Evolutionary conservation across 352 stramenopile species (phyloP).

Genomic region (Phytophthora tubulina): DNA sequence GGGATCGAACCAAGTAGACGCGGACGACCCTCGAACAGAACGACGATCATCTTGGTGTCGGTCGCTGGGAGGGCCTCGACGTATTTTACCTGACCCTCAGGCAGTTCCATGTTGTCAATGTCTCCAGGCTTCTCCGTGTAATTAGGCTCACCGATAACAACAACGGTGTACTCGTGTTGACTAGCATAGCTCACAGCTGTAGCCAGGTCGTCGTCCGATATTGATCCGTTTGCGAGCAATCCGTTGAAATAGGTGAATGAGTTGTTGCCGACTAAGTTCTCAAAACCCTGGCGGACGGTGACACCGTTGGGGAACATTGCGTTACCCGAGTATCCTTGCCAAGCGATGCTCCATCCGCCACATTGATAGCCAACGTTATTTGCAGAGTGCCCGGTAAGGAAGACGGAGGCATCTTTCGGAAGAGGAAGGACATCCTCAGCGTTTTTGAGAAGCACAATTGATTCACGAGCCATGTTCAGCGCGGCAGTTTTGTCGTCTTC

Average conservation of each 20-base stretch:
- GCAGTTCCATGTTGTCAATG: constrained; percentile 75
- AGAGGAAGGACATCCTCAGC: constrained; percentile 59
- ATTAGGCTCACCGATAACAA: constrained; percentile 74
- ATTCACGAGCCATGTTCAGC: constrained; percentile 76
- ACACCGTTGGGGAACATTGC: constrained; percentile 60
- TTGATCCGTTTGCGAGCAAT: constrained; percentile 57
- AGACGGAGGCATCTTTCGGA: constrained; percentile 41
- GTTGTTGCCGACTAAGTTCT: constrained; percentile 37
- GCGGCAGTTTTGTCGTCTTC: constrained; percentile 52
- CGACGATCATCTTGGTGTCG: constrained; percentile 77
- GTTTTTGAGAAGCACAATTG: constrained; percentile 86
- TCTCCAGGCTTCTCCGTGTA: constrained; percentile 90
- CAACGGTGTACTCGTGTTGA: constrained; percentile 64
- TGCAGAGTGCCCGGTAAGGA: constrained; percentile 67
- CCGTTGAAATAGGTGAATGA: constrained; percentile 66
- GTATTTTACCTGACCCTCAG: constrained; percentile 75
- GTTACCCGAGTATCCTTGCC: constrained; percentile 81
- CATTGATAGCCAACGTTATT: constrained; percentile 74
- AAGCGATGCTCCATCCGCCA: constrained; percentile 81
- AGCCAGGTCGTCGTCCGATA: constrained; percentile 52
- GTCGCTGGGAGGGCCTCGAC: constrained; percentile 68
- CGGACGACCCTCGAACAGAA: constrained; percentile 81
- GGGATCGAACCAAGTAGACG: constrained; percentile 67
- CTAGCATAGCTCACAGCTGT: constrained; percentile 57
- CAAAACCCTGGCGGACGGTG: constrained; percentile 58